Percentiles rank a stretch among this genome's conserved stretches.
Evolutionary conservation across 768 basidiomycete species (phyloP).

Genomic region (Boletus pseudo-olivaceus): DNA sequence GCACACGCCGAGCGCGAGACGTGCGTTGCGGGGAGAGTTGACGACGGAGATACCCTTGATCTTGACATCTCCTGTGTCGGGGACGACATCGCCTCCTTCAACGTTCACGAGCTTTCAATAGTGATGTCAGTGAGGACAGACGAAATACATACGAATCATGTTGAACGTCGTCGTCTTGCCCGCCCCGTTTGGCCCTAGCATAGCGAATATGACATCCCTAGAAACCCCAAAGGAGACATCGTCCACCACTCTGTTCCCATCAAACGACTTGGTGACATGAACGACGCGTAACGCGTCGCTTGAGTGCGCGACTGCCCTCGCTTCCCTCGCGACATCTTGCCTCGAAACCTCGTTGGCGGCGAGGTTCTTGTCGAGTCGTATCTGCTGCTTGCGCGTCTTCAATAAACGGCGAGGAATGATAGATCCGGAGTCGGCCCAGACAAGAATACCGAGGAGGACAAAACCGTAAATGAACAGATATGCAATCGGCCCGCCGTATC

Average conservation of each 20-base stretch:
- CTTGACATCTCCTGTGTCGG: conserved; percentile 64
- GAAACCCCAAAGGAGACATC: conserved; percentile 68
- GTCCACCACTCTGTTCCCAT: conserved; percentile 58
- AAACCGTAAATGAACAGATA: conserved; percentile 65
- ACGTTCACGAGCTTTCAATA: not conserved
- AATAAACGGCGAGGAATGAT: conserved; percentile 39
- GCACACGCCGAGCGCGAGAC: conserved; percentile 73
- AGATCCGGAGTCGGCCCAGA: conserved; percentile 72
- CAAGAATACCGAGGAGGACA: conserved; percentile 57
- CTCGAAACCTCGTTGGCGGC: conserved; percentile 21
- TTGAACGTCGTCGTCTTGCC: conserved; percentile 84
- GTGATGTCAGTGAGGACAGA: not conserved
- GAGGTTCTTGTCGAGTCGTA: conserved; percentile 11
- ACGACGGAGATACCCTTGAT: conserved; percentile 67
- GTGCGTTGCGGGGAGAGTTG: conserved; percentile 57
- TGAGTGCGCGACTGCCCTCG: conserved; percentile 43
- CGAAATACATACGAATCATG: conserved; percentile 57
- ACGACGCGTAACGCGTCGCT: conserved; percentile 61
- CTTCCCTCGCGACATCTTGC: conserved; percentile 56
- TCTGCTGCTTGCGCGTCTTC: conserved; percentile 17
- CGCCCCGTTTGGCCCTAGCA: conserved; percentile 80
- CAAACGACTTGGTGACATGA: conserved; percentile 59
- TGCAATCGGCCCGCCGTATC: conserved; percentile 71
- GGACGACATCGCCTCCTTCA: conserved; percentile 65
- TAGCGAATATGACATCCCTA: conserved; percentile 60